phyloP scores from a whole-genome alignment of 1,284 basidiomycete species.

The Kalmanozyma brasiliensis region DNA sequence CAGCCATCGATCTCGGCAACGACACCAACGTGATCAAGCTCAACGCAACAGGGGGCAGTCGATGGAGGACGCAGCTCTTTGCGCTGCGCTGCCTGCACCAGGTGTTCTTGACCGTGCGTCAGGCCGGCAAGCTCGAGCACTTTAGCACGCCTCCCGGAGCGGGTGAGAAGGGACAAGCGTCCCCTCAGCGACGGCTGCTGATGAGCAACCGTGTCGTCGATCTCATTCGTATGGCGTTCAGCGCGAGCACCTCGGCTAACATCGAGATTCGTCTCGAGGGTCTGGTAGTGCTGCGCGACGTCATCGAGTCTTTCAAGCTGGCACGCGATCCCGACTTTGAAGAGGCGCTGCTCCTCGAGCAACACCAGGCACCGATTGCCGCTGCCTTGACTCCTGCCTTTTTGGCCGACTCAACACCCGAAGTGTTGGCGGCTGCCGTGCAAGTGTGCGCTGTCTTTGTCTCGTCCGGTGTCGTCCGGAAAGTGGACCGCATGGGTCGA shows the following conservation, averaged over 20 bases:
- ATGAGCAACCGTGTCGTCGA: conserved; percentile 86
- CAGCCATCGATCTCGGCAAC: conserved; percentile 74
- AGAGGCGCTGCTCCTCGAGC: conserved; percentile 89
- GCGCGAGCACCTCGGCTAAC: conserved; percentile 92
- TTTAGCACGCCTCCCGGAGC: conserved; percentile 72
- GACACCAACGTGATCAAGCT: conserved; percentile 34
- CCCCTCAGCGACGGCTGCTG: conserved; percentile 70
- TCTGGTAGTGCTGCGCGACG: conserved; percentile 85
- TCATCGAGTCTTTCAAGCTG: conserved; percentile 88
- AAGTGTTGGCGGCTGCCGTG: conserved; percentile 90
- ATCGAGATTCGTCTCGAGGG: conserved; percentile 95
- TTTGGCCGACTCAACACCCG: conserved; percentile 90
- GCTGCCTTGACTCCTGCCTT: conserved; percentile 98
- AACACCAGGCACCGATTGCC: conserved; percentile 97
- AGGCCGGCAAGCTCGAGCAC: conserved; percentile 72
- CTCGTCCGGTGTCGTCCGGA: conserved; percentile 92
- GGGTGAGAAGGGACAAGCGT: conserved; percentile 73
- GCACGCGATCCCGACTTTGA: conserved; percentile 93
- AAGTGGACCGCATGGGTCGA: conserved; percentile 88
- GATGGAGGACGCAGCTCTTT: conserved; percentile 97
- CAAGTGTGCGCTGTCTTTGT: conserved; percentile 95
- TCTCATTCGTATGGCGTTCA: conserved; percentile 97
- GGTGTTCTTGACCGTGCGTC: conserved; percentile 81
- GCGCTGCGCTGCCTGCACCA: conserved; percentile 90
- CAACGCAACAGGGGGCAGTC: conserved; percentile 59